phyloP scores from a whole-genome alignment of 257 asterid genomes.

The Hygrophila difformis region DNA sequence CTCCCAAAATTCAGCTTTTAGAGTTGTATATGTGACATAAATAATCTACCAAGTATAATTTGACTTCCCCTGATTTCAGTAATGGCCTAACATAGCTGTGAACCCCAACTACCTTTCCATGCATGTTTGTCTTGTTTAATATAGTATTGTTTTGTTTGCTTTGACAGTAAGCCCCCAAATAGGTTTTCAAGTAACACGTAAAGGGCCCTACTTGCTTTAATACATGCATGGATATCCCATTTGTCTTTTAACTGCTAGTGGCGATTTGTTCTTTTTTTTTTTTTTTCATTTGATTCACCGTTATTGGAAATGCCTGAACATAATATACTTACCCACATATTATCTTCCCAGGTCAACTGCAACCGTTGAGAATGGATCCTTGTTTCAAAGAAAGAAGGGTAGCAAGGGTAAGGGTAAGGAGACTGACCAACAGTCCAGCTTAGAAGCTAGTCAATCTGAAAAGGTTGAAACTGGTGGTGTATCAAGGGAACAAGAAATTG shows the following conservation, averaged over 20 bases:
- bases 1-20: too few species aligned
- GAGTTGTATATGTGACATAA: too few species aligned
- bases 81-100: background rate
- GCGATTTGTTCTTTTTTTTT: constrained; percentile 1
- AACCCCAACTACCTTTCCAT: background rate
- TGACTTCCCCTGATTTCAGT: too few species aligned
- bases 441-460: constrained; percentile 26
- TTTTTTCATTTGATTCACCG: constrained; percentile 4
- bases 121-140: background rate
- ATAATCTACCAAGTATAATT: too few species aligned
- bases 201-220: background rate
- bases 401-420: constrained; percentile 35
- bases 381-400: constrained; percentile 31
- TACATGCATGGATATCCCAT: background rate
- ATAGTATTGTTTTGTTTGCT: constrained; percentile 1
- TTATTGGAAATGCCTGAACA: constrained; percentile 1
- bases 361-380: constrained; percentile 45
- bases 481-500: constrained; percentile 34
- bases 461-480: constrained; percentile 27
- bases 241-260: constrained; percentile 2
- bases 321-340: constrained; percentile 7
- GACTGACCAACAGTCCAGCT: constrained; percentile 17
- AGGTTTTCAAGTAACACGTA: too few species aligned
- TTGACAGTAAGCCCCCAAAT: background rate
- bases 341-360: constrained; percentile 46